Percentiles rank a stretch among this genome's conserved stretches.
These are phyloP conservation scores for Leccinum arenicola DNA, from an alignment of 768 basidiomycete genomes.

Conservation along the genomic window DNA sequence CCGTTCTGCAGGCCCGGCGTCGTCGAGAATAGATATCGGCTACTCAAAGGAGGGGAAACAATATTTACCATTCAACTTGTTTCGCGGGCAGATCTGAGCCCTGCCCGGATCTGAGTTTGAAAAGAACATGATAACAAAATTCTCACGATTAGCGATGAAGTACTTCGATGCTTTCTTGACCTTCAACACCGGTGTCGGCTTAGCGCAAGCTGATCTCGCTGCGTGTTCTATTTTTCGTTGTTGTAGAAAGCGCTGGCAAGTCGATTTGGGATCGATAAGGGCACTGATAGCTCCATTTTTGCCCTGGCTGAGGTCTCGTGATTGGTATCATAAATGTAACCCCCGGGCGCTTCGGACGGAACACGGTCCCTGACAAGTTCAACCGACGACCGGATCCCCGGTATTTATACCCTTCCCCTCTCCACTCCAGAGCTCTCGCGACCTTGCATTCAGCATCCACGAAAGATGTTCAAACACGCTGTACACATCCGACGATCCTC, in stretches of 20 bases:
- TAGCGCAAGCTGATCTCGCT: background rate
- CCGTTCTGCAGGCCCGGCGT: no score
- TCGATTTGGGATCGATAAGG: background rate
- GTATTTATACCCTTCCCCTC: conserved; percentile 8
- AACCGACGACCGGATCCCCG: background rate
- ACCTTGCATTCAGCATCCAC: background rate
- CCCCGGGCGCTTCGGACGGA: conserved; percentile 13
- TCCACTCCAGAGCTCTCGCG: no score
- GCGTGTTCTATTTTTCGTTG: background rate
- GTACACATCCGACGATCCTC: conserved; percentile 23
- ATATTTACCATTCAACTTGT: no score
- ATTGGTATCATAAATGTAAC: background rate
- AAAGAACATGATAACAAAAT: background rate
- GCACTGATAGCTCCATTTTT: background rate
- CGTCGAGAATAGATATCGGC: no score
- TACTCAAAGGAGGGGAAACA: no score
- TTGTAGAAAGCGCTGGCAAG: background rate
- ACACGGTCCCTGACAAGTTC: conserved; percentile 5
- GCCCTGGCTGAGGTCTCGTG: background rate
- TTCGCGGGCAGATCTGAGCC: no score
- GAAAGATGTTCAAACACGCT: conserved; percentile 18
- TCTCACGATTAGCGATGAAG: background rate
- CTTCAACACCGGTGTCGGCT: background rate
- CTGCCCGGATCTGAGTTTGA: no score
- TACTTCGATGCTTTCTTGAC: no score